Evolutionary conservation across 805 yeast species (phyloP).

Genomic region (Torulaspora delbrueckii): DNA sequence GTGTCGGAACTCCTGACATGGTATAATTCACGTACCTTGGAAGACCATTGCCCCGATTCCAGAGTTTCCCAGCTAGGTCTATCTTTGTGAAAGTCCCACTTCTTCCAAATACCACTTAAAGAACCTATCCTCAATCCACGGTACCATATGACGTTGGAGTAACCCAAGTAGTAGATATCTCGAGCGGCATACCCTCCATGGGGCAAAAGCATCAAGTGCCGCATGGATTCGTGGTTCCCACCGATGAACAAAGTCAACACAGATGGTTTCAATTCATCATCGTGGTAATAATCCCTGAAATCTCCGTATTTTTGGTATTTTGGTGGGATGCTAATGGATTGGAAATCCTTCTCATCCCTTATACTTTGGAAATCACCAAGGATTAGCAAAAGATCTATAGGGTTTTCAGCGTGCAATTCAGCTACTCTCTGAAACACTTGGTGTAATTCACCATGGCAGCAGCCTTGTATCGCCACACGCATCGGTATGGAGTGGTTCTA

Average conservation of each 20-base stretch:
- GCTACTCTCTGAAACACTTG: constrained; percentile 46
- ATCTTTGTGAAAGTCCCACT: constrained; percentile 44
- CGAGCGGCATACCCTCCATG: constrained; percentile 94
- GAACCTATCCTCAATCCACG: constrained; percentile 78
- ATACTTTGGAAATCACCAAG: constrained; percentile 92
- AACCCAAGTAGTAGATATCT: constrained; percentile 79
- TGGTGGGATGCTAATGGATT: constrained; percentile 69
- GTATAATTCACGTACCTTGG: constrained; percentile 40
- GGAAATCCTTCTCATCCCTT: constrained; percentile 57
- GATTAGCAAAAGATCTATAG: constrained; percentile 60
- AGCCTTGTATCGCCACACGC: constrained; percentile 74
- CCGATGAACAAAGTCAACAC: constrained; percentile 79
- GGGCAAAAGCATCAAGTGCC: constrained; percentile 63
- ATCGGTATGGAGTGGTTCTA: constrained; percentile 8
- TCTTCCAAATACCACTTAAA: constrained; percentile 75
- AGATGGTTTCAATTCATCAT: constrained; percentile 45
- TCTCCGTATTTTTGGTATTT: constrained; percentile 77
- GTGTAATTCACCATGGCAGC: constrained; percentile 79
- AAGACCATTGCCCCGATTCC: constrained; percentile 30
- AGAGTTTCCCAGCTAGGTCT: constrained; percentile 45
- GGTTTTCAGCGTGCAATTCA: constrained; percentile 17
- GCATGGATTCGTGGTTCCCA: constrained; percentile 92
- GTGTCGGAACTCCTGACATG: constrained; percentile 58
- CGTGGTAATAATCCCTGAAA: constrained; percentile 65
- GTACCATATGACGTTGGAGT: constrained; percentile 66